Conservation (phyloP, 345 rosid genomes). For the Bruguiera gymnorhiza region DNA sequence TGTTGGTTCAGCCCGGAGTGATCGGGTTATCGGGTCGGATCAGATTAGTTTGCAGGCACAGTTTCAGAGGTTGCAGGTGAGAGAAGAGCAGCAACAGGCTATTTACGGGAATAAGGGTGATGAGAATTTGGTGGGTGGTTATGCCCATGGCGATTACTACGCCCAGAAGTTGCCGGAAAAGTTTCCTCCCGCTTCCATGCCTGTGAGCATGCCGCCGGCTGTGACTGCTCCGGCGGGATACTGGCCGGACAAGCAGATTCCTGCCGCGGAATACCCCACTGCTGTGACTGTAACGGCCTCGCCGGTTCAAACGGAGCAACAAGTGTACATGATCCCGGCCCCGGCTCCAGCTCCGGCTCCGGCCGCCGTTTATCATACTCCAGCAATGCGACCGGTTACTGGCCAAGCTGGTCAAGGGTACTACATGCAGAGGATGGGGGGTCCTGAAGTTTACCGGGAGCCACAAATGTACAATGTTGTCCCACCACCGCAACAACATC, state of each 20-base stretch:
- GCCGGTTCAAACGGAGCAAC: slow-evolving; percentile 47
- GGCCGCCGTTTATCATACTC: slow-evolving; percentile 38
- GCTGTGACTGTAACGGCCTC: slow-evolving; percentile 29
- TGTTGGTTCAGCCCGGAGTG: slow-evolving; percentile 28
- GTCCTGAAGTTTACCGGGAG: slow-evolving; percentile 67
- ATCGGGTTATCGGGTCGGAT: slow-evolving; percentile 44
- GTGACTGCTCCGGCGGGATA: slow-evolving; percentile 40
- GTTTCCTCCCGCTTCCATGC: slow-evolving; percentile 26
- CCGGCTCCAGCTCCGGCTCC: slow-evolving; percentile 26
- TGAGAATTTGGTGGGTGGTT: slow-evolving; percentile 36
- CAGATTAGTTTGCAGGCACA: slow-evolving; percentile 50
- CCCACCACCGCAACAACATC: slow-evolving; percentile 24
- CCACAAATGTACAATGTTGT: slow-evolving; percentile 57
- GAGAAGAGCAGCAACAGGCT: slow-evolving; percentile 44
- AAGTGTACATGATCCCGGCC: slow-evolving; percentile 54
- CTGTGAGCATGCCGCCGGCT: slow-evolving; percentile 24
- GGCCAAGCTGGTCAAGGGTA: slow-evolving; percentile 65
- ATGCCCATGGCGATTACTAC: slow-evolving; percentile 40
- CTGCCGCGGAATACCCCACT: slow-evolving; percentile 43
- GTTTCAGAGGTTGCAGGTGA: slow-evolving; percentile 73
- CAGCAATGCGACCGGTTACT: slow-evolving; percentile 42
- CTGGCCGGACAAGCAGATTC: slow-evolving; percentile 60
- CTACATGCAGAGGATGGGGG: slow-evolving; percentile 59
- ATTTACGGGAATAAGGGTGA: slow-evolving; percentile 50
- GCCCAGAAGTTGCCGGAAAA: slow-evolving; percentile 48